These are phyloP conservation scores for Cyberlindnera petersonii DNA, from an alignment of 805 yeast species.

Conservation along the genomic window DNA sequence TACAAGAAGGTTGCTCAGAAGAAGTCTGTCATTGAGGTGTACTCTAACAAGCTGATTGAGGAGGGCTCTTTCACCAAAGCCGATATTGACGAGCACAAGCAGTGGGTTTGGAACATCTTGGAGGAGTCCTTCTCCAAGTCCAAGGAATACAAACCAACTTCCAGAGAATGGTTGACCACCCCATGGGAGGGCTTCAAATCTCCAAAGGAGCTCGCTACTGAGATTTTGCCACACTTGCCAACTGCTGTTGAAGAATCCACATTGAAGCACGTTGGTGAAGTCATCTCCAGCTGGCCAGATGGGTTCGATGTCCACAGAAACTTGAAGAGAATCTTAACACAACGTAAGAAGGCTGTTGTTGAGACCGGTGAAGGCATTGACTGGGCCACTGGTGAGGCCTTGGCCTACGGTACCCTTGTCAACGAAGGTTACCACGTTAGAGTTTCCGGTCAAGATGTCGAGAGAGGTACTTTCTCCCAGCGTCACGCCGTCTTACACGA, in stretches of 20 bases:
- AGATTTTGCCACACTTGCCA: constrained; percentile 92
- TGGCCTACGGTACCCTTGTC: constrained; percentile 90
- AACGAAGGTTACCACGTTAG: constrained; percentile 95
- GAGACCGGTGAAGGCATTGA: constrained; percentile 93
- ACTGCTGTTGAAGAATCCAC: constrained; percentile 75
- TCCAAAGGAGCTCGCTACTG: constrained; percentile 94
- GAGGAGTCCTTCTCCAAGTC: constrained; percentile 88
- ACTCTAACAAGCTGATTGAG: constrained; percentile 69
- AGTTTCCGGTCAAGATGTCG: constrained; percentile 98
- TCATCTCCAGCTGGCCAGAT: constrained; percentile 79
- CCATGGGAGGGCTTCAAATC: constrained; percentile 99
- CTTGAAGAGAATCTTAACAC: constrained; percentile 87
- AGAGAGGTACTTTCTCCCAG: constrained; percentile 99
- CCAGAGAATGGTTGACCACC: constrained; percentile 96
- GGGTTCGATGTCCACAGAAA: constrained; percentile 90
- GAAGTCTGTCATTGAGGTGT: constrained; percentile 83
- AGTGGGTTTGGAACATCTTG: constrained; percentile 94
- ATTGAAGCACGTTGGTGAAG: constrained; percentile 74
- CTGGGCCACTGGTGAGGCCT: constrained; percentile 99
- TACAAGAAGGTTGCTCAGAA: constrained; percentile 86
- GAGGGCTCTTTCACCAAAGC: constrained; percentile 89
- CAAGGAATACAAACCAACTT: constrained; percentile 84
- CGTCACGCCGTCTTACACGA: constrained; percentile 98
- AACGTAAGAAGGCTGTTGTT: constrained; percentile 81
- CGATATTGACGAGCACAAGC: constrained; percentile 92